Percentiles rank a stretch among this genome's conserved stretches.
Evolutionary conservation across 2,329 filamentous ascomycete species (phyloP).

Genomic region (Massarina eburnea): DNA sequence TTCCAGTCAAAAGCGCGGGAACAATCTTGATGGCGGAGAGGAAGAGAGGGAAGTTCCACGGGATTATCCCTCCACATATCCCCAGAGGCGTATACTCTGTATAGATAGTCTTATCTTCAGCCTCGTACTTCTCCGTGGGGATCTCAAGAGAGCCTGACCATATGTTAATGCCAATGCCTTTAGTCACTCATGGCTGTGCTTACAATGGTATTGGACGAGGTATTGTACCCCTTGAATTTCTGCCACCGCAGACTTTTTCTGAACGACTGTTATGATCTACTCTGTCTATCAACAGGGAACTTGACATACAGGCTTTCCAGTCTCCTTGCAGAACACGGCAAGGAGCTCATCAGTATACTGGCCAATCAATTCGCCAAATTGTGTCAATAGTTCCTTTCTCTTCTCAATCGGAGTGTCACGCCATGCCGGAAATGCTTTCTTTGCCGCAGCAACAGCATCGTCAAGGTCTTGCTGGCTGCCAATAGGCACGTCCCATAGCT

Average conservation of each 20-base stretch:
- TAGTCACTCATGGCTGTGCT: neutral
- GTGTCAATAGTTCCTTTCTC: slow-evolving; percentile 34
- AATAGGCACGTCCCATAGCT: slow-evolving; percentile 55
- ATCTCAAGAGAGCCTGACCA: slow-evolving; percentile 28
- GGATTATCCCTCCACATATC: slow-evolving; percentile 45
- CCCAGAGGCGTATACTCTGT: slow-evolving; percentile 52
- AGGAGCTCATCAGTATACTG: slow-evolving; percentile 34
- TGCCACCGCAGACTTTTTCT: slow-evolving; percentile 44
- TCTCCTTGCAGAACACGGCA: slow-evolving; percentile 37
- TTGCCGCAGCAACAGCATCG: slow-evolving; percentile 52
- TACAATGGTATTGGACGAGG: slow-evolving; percentile 44
- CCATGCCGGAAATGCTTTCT: slow-evolving; percentile 53
- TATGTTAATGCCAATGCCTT: neutral
- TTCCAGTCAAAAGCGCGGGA: slow-evolving; percentile 60
- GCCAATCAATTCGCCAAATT: slow-evolving; percentile 27
- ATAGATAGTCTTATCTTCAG: slow-evolving; percentile 51
- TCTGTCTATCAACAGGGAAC: no score
- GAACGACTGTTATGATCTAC: slow-evolving; percentile 9
- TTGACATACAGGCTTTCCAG: slow-evolving; percentile 38
- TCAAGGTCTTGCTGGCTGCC: slow-evolving; percentile 54
- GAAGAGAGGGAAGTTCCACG: slow-evolving; percentile 58
- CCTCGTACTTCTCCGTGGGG: slow-evolving; percentile 44
- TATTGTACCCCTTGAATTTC: slow-evolving; percentile 41
- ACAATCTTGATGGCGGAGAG: slow-evolving; percentile 58
- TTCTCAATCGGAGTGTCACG: slow-evolving; percentile 35